Evolutionary conservation across 192 early-diverging fungal species (phyloP), one percentile per base, ranked within the genome.

Genomic region (Jimgerdemannia flammicorona): DNA sequence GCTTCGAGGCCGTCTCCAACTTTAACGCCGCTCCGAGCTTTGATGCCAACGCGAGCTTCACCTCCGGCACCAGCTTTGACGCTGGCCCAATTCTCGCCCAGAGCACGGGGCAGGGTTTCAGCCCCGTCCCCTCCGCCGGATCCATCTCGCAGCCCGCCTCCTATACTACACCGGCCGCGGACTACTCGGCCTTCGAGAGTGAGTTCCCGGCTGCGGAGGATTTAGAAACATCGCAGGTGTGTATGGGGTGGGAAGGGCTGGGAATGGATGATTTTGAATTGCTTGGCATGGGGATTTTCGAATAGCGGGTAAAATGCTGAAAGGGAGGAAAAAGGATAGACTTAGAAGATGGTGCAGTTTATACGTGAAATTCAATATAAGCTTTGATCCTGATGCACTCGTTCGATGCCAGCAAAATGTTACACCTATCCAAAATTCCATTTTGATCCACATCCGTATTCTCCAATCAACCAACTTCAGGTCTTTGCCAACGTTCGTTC

Each of bases 141-240:
- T 65, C 43, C 10, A 68, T 40, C 40, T 66, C 71, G 18, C 69
- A 44, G 11, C 71, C 76, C 67, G 66, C 65, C 14, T 43, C 54
- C 14, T 76, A 63, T 71, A n/a, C 65, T 20, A 40, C 29, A 4
- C 43, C 66, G 10, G 66, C 66, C 7, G 70, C 66, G 7, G 73
- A 75, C 14, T 44, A 76, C 7, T 75, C 76, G 69, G 70, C 66
- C 20, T 81, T 81, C 67, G 80, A 81, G 20, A 49, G 65, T 3
- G 66, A 75, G n/a, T 81, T 72, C 49, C 80, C 80, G 54, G 74
- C 74, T 4, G 71, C 80, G 41, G 80, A 81, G 70, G 80, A 81
- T 41, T 54, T 81, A n/a, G 80, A 81, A 66, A 64, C 76, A 14
- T 81, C 80, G 43, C 67, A 81, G 68, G 80, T 82, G 78, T 69